Evolutionary conservation across 768 basidiomycete genomes (phyloP).

Genomic region (Dioszegia hungarica): DNA sequence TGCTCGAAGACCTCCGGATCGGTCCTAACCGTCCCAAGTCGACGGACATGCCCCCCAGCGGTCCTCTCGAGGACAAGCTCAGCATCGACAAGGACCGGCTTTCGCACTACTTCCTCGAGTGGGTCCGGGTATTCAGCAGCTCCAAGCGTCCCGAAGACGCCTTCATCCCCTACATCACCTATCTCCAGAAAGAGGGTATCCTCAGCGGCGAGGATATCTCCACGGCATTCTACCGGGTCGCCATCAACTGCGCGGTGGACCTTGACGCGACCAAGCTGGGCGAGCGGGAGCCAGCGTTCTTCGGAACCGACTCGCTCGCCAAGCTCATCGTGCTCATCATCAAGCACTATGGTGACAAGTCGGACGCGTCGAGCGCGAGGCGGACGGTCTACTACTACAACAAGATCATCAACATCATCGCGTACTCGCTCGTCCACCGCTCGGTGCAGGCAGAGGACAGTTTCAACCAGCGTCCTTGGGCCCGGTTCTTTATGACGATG

Average conservation of each 20-base stretch:
- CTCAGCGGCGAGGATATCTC: constrained; percentile 93
- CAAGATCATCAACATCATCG: constrained; percentile 95
- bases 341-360: constrained; percentile 96
- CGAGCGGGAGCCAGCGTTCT: constrained; percentile 64
- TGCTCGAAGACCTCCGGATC: constrained; percentile 69
- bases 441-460: constrained; percentile 87
- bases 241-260: constrained; percentile 87
- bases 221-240: constrained; percentile 97
- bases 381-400: constrained; percentile 94
- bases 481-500: constrained; percentile 94
- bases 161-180: constrained; percentile 95
- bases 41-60: constrained; percentile 1
- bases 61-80: constrained; percentile 12
- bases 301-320: constrained; percentile 90
- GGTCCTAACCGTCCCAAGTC: constrained; percentile 12
- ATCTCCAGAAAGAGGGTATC: constrained; percentile 92
- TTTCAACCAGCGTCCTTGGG: constrained; percentile 97
- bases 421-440: constrained; percentile 86
- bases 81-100: constrained; percentile 49
- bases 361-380: constrained; percentile 81
- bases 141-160: constrained; percentile 79
- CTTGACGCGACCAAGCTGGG: constrained; percentile 59
- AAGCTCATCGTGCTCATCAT: constrained; percentile 94
- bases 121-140: constrained; percentile 79
- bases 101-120: constrained; percentile 56